Base-by-base conservation (phyloP, 495 filamentous ascomycete genomes). In the Aspergillus panamensis region DNA sequence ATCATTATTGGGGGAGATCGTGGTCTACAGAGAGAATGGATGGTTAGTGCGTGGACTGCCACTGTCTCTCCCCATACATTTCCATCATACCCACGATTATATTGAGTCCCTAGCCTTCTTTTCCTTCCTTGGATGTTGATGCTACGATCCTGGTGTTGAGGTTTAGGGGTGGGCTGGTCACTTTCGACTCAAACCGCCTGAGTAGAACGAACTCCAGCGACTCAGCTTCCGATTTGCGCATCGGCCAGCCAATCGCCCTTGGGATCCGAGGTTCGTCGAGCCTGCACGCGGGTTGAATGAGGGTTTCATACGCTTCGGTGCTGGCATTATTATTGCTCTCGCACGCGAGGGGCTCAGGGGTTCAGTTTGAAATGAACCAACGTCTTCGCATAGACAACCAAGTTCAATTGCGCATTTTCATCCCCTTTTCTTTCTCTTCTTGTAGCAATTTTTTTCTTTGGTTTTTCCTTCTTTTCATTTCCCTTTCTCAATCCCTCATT, bases 211-310 rank as follows among this genome's bases (percentile, higher is more conserved):
- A 13, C 42, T 7, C 6, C 19, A 1, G 42, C 42, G 17, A 20
- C 9, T 10, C 19, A 45, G 16, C 17, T 21, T 45, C 42, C 8
- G 16, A 45, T 45, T 45, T 45, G 42, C 42, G 35, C 3, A 8
- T 44, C 40, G 40, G 8, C 17, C 17, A n/a, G 40, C 17, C 40
- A 8, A n/a, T 48, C 31, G 49, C 44, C 45, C n/a, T 51, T 30
- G 58, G 31, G 54, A 40, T 57, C 59, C 59, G 53, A 57, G 59
- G 59, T 53, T 57, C 33, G 59, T 48, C 54, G 59, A 57, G 57
- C 59, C 53, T 50, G 51, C 31, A 35, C 25, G 50, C 54, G 25
- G 48, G 43, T 30, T 32, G 21, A 37, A 17, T 25, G 13, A 7
- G 29, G 19, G 25, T 56, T 56, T 57, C 59, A 61, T 61, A 61